These are phyloP conservation scores for Citrus reticulata DNA, from an alignment of 345 rosid genomes.

Conservation along the genomic window DNA sequence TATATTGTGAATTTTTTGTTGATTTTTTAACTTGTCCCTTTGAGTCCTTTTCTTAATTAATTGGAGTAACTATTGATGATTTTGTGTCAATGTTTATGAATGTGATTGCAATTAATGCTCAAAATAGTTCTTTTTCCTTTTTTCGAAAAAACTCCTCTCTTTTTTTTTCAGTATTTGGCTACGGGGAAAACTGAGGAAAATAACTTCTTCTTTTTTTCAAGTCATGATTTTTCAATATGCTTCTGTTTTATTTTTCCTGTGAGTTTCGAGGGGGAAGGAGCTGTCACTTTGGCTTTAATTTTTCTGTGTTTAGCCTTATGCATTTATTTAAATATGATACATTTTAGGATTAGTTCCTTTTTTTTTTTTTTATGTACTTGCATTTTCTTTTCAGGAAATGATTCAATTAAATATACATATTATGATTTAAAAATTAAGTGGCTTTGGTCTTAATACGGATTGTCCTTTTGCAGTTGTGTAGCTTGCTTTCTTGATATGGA, in stretches of 20 bases:
- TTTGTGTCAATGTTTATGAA: background rate
- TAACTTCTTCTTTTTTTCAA: too few species aligned
- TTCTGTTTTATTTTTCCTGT: too few species aligned
- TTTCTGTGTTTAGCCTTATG: background rate
- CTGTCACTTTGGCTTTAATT: too few species aligned
- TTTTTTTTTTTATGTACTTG: background rate
- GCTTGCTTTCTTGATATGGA: background rate
- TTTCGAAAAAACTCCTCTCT: background rate
- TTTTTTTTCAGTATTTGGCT: conserved; percentile 1
- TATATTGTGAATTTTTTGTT: background rate
- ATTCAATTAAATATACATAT: background rate
- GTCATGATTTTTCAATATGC: too few species aligned
- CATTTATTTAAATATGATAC: background rate
- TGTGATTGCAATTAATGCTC: background rate
- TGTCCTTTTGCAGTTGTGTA: too few species aligned
- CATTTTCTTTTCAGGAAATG: background rate
- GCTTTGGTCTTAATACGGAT: background rate
- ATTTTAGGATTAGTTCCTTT: too few species aligned
- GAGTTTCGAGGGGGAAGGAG: too few species aligned
- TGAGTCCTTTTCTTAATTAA: background rate
- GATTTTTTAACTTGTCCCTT: background rate
- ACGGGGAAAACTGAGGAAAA: conserved; percentile 1
- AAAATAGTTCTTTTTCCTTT: background rate
- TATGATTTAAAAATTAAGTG: background rate
- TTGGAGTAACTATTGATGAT: background rate